Conservation (phyloP, 2,329 filamentous ascomycete genomes). For the Botrytis cinerea region DNA sequence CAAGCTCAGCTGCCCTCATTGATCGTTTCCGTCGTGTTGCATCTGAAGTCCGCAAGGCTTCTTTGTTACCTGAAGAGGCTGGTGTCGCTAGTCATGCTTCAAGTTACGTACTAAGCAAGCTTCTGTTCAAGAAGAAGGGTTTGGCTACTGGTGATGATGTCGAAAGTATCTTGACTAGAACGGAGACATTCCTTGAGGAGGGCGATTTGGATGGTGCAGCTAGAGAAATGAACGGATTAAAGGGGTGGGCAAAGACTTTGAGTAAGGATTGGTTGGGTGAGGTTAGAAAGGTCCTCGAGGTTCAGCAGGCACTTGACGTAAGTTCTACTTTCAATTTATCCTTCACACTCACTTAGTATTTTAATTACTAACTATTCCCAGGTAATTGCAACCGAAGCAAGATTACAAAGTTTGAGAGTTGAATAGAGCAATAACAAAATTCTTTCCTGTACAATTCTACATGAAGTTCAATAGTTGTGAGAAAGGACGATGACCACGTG, state of each 20-base stretch:
- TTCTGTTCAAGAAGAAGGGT: slow-evolving; percentile 94
- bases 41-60: slow-evolving; percentile 89
- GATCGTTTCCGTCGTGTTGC: slow-evolving; percentile 96
- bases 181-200: slow-evolving; percentile 88
- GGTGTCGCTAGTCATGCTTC: slow-evolving; percentile 94
- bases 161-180: slow-evolving; percentile 87
- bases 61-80: slow-evolving; percentile 86
- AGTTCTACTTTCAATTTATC: slow-evolving; percentile 46
- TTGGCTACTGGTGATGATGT: slow-evolving; percentile 84
- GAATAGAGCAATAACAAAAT: slow-evolving; percentile 54
- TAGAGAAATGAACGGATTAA: slow-evolving; percentile 89
- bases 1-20: slow-evolving; percentile 80
- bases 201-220: slow-evolving; percentile 89
- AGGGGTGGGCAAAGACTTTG: slow-evolving; percentile 93
- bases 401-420: slow-evolving; percentile 82
- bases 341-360: neutral
- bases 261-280: slow-evolving; percentile 93
- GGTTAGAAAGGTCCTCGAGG: slow-evolving; percentile 88
- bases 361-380: slow-evolving; percentile 43
- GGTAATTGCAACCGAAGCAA: slow-evolving; percentile 88
- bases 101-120: slow-evolving; percentile 84
- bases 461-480: slow-evolving; percentile 16
- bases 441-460: slow-evolving; percentile 34
- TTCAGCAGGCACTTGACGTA: slow-evolving; percentile 94
- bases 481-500: neutral